phyloP scores from a whole-genome alignment of 169 alveolate species.

The Eimeria necatrix region DNA sequence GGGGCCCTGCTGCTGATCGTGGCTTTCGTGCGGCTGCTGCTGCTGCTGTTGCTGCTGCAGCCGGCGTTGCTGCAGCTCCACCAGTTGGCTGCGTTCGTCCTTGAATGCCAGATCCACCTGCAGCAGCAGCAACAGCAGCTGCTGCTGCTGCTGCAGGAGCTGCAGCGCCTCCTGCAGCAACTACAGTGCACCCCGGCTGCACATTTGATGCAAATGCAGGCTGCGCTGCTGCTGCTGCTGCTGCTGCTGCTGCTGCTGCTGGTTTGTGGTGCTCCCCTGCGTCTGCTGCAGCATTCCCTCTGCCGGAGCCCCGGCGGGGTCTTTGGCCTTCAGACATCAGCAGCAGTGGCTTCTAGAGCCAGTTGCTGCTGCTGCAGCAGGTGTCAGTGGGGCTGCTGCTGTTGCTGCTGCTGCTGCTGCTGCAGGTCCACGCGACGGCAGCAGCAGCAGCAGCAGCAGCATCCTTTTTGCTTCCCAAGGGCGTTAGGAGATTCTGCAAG shows the following conservation, averaged over 20 bases:
- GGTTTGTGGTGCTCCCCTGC: not conserved
- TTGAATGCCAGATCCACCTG: not conserved
- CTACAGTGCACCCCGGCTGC: not conserved
- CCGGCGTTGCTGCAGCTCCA: not conserved
- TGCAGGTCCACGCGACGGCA: slow-evolving; percentile 36
- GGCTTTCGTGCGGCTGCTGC: not conserved
- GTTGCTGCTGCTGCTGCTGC: slow-evolving; percentile 25
- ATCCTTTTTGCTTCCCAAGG: not conserved
- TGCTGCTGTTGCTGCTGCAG: not conserved
- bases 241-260: not conserved
- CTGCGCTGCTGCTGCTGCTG: not conserved
- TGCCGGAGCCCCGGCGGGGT: slow-evolving; percentile 55
- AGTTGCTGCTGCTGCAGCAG: not conserved
- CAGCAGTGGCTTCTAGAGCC: not conserved
- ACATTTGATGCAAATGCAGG: not conserved
- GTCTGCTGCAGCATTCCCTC: slow-evolving; percentile 15
- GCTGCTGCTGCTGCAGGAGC: not conserved
- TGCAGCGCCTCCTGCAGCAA: not conserved
- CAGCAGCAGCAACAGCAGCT: not conserved
- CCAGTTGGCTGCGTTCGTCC: not conserved
- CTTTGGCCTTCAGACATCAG: slow-evolving; percentile 34
- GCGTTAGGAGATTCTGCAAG: not conserved
- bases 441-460: slow-evolving; percentile 24
- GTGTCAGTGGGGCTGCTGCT: not conserved
- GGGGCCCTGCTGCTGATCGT: not conserved